phyloP scores from a whole-genome alignment of 805 yeast genomes.

The Lipomyces sp. region DNA sequence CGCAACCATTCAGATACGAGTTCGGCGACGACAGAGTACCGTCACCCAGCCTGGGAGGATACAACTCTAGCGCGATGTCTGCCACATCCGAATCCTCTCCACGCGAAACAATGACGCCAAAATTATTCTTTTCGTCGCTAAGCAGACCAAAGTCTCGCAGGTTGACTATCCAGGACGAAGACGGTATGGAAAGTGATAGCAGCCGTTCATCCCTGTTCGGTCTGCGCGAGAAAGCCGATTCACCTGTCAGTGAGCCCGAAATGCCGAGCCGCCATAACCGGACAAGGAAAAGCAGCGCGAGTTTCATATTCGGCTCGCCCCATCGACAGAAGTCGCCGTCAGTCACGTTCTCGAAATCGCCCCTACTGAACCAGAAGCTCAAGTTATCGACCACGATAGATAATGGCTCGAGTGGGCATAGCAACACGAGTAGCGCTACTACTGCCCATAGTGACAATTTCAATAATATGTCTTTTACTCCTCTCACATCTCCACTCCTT shows the following conservation, averaged over 20 bases:
- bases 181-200: conserved; percentile 36
- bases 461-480: conserved; percentile 47
- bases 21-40: conserved; percentile 38
- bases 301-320: conserved; percentile 33
- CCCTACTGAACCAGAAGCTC: conserved; percentile 22
- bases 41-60: conserved; percentile 22
- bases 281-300: conserved; percentile 28
- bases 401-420: not conserved
- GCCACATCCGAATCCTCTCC: conserved; percentile 34
- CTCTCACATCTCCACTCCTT: conserved; percentile 63
- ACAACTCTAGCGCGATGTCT: conserved; percentile 24
- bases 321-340: conserved; percentile 37
- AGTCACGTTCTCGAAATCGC: conserved; percentile 27
- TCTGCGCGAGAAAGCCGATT: conserved; percentile 35
- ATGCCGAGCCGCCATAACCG: conserved; percentile 2
- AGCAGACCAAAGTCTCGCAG: conserved; percentile 26
- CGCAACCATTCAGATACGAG: conserved; percentile 23
- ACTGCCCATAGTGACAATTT: not conserved
- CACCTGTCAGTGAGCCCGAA: conserved; percentile 36
- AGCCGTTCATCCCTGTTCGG: conserved; percentile 32
- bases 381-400: conserved; percentile 5
- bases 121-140: conserved; percentile 11
- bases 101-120: conserved; percentile 17
- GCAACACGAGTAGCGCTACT: not conserved
- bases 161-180: conserved; percentile 25